A percentile compares a stretch with the other conserved stretches of the same genome.
Evolutionary conservation across 257 asterid genomes (phyloP).

Genomic region (Euphrasia confusa): DNA sequence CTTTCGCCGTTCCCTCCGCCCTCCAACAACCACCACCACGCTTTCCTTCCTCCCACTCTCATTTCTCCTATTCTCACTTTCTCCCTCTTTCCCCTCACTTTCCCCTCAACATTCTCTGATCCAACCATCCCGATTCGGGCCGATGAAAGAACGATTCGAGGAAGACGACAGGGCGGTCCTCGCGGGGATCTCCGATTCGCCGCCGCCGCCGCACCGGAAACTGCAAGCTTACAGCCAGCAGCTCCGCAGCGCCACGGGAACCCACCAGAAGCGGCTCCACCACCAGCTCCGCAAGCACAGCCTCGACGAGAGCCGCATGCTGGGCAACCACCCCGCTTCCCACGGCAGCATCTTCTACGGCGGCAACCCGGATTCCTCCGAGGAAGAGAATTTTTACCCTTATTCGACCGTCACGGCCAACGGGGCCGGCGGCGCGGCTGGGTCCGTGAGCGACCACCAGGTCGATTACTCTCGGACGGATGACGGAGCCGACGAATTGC

Average conservation of each 20-base stretch:
- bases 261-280: conserved; percentile 40
- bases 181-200: conserved; percentile 37
- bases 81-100: conserved; percentile 3
- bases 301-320: conserved; percentile 52
- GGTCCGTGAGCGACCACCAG: conserved; percentile 32
- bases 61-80: conserved; percentile 21
- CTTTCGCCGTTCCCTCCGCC: conserved; percentile 24
- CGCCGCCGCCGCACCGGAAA: conserved; percentile 39
- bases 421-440: conserved; percentile 10
- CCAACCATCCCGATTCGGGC: neutral
- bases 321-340: conserved; percentile 21
- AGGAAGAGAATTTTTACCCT: conserved; percentile 51
- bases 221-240: conserved; percentile 56
- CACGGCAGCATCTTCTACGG: conserved; percentile 21
- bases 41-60: conserved; percentile 13
- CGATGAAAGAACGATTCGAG: conserved; percentile 28
- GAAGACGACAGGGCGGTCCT: conserved; percentile 35
- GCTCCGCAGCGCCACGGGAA: conserved; percentile 48
- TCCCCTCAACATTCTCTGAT: neutral
- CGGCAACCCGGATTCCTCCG: conserved; percentile 34
- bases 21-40: conserved; percentile 31
- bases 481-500: conserved; percentile 22
- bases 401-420: conserved; percentile 37
- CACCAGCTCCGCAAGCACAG: conserved; percentile 66
- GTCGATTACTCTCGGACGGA: conserved; percentile 25